phyloP scores from a whole-genome alignment of 2,329 filamentous ascomycete genomes.

The Aspergillus fischeri region DNA sequence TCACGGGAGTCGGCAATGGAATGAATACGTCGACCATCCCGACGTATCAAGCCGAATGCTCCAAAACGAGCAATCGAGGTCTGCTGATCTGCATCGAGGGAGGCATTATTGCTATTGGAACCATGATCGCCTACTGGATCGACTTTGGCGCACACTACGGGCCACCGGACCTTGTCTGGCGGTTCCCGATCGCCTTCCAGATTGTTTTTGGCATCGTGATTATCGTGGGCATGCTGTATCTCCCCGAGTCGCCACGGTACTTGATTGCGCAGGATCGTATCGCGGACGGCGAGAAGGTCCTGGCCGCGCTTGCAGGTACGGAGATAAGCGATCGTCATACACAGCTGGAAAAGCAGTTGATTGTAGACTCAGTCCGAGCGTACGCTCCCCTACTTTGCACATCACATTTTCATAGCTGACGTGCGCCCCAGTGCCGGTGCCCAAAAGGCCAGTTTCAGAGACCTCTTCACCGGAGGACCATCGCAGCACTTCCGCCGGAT shows the following conservation, averaged over 20 bases:
- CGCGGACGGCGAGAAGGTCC: slow-evolving; percentile 46
- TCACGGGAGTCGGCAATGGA: slow-evolving; percentile 53
- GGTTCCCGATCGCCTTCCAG: slow-evolving; percentile 54
- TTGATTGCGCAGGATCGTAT: slow-evolving; percentile 44
- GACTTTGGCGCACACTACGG: slow-evolving; percentile 44
- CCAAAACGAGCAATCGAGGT: slow-evolving; percentile 54
- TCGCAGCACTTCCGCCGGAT: slow-evolving; percentile 40
- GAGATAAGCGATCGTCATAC: slow-evolving; percentile 54
- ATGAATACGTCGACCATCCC: slow-evolving; percentile 55
- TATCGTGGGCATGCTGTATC: slow-evolving; percentile 38
- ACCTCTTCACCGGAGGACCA: slow-evolving; percentile 35
- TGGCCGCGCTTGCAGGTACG: slow-evolving; percentile 47
- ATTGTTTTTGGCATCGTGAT: slow-evolving; percentile 47
- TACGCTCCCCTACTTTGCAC: slow-evolving; percentile 33
- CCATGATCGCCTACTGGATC: slow-evolving; percentile 52
- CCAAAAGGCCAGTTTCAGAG: slow-evolving; percentile 44
- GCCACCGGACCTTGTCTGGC: slow-evolving; percentile 40
- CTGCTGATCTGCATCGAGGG: slow-evolving; percentile 59
- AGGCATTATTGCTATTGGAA: slow-evolving; percentile 50
- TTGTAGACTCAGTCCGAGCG: slow-evolving; percentile 61
- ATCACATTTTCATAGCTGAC: slow-evolving; percentile 12
- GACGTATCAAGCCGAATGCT: slow-evolving; percentile 53
- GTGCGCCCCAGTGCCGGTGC: slow-evolving; percentile 54
- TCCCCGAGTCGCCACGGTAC: slow-evolving; percentile 46
- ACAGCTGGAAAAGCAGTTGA: slow-evolving; percentile 58